Conservation (phyloP, 192 early-diverging fungal species). For the Linnemannia zychae region DNA sequence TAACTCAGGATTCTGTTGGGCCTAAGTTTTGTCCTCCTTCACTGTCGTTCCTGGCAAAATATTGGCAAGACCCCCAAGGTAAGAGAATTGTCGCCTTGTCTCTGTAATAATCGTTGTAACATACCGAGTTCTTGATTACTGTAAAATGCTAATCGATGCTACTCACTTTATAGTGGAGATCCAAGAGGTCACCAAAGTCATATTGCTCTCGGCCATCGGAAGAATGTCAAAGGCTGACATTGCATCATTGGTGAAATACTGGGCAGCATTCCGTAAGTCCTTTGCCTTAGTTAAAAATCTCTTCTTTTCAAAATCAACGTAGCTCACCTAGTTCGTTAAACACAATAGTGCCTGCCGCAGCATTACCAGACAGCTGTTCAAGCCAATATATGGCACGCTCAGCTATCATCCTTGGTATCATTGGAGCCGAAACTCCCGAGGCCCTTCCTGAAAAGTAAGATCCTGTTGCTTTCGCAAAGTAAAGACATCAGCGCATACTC, state of each 20-base stretch:
- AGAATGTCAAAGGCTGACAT: constrained; percentile 65
- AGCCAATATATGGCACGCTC: constrained; percentile 71
- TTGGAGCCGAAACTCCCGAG: constrained; percentile 73
- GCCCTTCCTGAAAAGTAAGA: constrained; percentile 59
- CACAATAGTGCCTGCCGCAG: constrained; percentile 63
- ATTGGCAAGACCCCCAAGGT: constrained; percentile 89
- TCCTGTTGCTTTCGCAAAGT: no score
- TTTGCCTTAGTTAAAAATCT: no score
- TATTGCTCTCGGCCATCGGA: constrained; percentile 68
- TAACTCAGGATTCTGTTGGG: constrained; percentile 65
- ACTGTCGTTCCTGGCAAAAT: constrained; percentile 80
- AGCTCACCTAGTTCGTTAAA: neutral
- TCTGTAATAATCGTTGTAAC: neutral
- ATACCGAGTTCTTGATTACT: neutral
- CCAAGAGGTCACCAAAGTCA: constrained; percentile 70
- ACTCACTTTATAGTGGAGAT: constrained; percentile 65
- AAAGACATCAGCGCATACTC: neutral
- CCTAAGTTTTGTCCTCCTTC: constrained; percentile 69
- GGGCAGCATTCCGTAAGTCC: constrained; percentile 73
- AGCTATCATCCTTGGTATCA: constrained; percentile 80
- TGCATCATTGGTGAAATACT: constrained; percentile 72
- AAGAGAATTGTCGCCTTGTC: neutral
- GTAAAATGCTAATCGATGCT: neutral
- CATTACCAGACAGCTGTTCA: constrained; percentile 44
- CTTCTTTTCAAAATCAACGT: neutral